phyloP scores from a whole-genome alignment of 2,329 filamentous ascomycete genomes.

The Diaporthe destruens region DNA sequence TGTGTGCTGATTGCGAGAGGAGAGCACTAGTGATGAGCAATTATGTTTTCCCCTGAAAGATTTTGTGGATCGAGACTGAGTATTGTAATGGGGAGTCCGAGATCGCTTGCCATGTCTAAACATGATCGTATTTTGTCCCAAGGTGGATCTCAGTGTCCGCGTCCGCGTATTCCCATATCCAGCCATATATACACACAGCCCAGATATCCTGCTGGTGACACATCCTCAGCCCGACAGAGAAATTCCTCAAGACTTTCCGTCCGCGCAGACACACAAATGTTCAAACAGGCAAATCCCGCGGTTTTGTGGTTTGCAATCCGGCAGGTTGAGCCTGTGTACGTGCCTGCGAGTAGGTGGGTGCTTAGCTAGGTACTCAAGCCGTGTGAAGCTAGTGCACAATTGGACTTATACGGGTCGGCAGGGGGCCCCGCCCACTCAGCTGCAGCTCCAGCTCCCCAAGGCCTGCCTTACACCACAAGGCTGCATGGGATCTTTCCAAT shows the following conservation, averaged over 20 bases:
- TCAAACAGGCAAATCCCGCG: neutral
- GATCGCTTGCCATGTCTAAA: neutral
- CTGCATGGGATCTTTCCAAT: slow-evolving; percentile 8
- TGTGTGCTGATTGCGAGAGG: neutral
- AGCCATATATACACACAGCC: neutral
- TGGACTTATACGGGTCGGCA: slow-evolving; percentile 6
- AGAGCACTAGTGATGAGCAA: neutral
- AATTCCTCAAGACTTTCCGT: neutral
- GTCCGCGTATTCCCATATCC: neutral
- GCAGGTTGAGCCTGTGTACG: neutral
- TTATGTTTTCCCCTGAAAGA: neutral
- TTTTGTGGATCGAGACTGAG: slow-evolving; percentile 12
- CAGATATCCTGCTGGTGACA: neutral
- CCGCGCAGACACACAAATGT: neutral
- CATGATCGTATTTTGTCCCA: neutral
- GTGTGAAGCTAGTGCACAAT: neutral
- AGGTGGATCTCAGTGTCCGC: neutral
- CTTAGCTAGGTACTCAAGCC: neutral
- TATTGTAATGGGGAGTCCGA: neutral
- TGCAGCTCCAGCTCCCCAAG: slow-evolving; percentile 13
- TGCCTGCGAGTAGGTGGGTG: neutral
- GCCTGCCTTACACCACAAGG: slow-evolving; percentile 21
- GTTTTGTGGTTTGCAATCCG: neutral
- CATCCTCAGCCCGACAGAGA: neutral
- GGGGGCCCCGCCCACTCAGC: slow-evolving; percentile 4